These are phyloP conservation scores for Musa itinerans DNA, from an alignment of 176 grass and related monocot genomes.

Conservation along the genomic window DNA sequence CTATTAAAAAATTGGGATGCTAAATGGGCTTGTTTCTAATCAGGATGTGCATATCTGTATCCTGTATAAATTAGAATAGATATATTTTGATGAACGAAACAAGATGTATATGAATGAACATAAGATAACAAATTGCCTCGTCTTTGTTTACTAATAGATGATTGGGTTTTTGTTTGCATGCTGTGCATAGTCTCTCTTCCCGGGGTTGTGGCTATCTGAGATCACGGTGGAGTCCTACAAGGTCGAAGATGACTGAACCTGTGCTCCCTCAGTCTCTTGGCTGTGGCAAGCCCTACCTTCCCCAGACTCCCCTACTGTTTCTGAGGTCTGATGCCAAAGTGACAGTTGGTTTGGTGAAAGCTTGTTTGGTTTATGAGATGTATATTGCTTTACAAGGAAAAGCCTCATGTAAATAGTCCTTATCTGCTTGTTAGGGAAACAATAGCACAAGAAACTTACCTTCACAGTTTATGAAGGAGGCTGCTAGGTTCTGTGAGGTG, in stretches of 20 bases:
- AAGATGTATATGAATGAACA: too few relatives aligned
- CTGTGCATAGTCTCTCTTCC: constrained; percentile 10
- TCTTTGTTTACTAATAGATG: neutral
- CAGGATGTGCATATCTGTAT: too few relatives aligned
- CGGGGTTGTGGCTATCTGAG: constrained; percentile 9
- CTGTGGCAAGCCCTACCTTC: neutral
- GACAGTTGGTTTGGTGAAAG: neutral
- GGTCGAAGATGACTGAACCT: constrained; percentile 5
- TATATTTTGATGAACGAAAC: too few relatives aligned
- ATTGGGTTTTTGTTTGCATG: neutral
- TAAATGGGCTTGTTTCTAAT: too few relatives aligned
- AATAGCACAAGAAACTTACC: neutral
- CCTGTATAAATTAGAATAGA: too few relatives aligned
- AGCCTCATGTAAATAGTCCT: neutral
- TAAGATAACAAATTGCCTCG: neutral
- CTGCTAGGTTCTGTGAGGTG: neutral
- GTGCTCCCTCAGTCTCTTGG: neutral
- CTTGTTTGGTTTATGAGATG: neutral
- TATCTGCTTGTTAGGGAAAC: neutral
- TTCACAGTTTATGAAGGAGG: neutral
- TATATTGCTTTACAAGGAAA: neutral
- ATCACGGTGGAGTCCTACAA: constrained; percentile 12
- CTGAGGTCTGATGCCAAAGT: neutral
- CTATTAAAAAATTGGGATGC: too few relatives aligned
- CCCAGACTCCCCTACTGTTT: too few relatives aligned